Evolutionary conservation across 371 early-diverging fungal genomes (phyloP).

Genomic region (Rhizopus sp.): DNA sequence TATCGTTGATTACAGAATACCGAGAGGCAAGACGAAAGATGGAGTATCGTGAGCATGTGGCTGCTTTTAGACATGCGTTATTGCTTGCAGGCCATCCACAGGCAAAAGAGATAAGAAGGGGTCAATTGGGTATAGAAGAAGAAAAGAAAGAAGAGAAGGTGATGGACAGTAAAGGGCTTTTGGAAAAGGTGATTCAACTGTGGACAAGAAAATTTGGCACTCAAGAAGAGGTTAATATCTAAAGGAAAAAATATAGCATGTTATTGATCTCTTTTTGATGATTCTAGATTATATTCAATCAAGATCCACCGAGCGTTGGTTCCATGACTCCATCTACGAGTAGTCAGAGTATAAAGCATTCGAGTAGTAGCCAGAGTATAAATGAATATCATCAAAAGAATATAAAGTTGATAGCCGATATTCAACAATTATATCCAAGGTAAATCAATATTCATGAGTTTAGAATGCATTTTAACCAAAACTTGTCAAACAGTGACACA

Average conservation of each 20-base stretch:
- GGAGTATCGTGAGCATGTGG: constrained; percentile 48
- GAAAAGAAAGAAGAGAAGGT: neutral
- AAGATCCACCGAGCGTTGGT: constrained; percentile 28
- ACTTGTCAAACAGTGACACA: constrained; percentile 37
- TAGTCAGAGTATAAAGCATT: constrained; percentile 1
- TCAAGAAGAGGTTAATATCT: constrained; percentile 43
- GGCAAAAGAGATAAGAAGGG: constrained; percentile 21
- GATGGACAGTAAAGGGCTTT: constrained; percentile 16
- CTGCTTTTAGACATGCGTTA: constrained; percentile 48
- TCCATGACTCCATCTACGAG: constrained; percentile 16
- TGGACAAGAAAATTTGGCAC: constrained; percentile 48
- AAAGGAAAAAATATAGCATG: neutral
- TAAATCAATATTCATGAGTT: constrained; percentile 39
- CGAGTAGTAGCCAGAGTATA: constrained; percentile 21
- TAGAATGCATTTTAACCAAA: neutral
- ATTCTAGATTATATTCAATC: constrained; percentile 29
- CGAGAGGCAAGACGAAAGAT: constrained; percentile 36
- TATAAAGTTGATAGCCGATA: constrained; percentile 26
- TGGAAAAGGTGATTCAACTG: constrained; percentile 36
- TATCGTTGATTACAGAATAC: constrained; percentile 68
- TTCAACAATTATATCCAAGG: constrained; percentile 32
- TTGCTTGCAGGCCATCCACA: constrained; percentile 23
- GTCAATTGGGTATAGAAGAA: constrained; percentile 2
- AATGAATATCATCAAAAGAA: constrained; percentile 18
- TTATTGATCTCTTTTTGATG: constrained; percentile 7